Evolutionary conservation across 192 early-diverging fungal species (phyloP).

Genomic region (Spinellus fusiger): DNA sequence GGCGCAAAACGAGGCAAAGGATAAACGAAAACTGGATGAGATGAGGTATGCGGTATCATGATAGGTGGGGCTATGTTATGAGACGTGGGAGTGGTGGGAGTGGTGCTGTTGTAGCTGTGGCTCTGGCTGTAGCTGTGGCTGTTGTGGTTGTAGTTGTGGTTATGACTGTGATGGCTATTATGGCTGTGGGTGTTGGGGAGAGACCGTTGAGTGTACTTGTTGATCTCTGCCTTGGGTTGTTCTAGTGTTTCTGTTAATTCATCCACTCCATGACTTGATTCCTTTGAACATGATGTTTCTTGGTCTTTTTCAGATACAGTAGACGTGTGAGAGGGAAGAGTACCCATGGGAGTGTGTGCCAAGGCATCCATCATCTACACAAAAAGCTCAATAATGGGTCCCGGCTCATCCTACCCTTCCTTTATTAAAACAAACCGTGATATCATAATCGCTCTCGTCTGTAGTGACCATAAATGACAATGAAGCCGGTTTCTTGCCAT

Average conservation of each 20-base stretch:
- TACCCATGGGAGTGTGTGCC: no score
- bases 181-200: not conserved
- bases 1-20: constrained; percentile 1
- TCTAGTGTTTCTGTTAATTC: no score
- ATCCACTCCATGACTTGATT: not conserved
- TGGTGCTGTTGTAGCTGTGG: not conserved
- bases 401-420: no score
- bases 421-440: constrained; percentile 4
- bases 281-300: not conserved
- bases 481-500: constrained; percentile 6
- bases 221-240: not conserved
- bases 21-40: constrained; percentile 5
- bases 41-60: not conserved
- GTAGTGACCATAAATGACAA: constrained; percentile 14
- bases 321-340: not conserved
- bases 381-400: no score
- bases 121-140: not conserved
- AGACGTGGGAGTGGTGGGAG: not conserved
- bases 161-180: not conserved
- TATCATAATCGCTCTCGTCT: constrained; percentile 9
- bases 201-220: not conserved
- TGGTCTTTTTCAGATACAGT: not conserved
- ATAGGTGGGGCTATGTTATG: not conserved
- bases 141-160: not conserved
- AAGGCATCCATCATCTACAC: no score